phyloP scores from a whole-genome alignment of 345 rosid species.

The Salix udensis region DNA sequence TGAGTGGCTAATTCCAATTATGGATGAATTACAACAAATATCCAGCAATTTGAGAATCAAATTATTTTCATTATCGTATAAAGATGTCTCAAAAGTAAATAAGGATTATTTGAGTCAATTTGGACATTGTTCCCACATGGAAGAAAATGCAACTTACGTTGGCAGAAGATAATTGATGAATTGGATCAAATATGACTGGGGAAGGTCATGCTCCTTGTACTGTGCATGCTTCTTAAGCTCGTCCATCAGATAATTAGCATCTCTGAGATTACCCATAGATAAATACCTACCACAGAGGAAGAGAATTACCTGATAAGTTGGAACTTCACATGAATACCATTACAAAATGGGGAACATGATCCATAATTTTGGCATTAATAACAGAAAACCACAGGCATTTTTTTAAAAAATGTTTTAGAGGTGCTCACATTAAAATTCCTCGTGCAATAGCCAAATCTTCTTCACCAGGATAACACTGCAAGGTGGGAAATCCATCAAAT shows the following conservation, averaged over 20 bases:
- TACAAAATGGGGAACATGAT: not conserved
- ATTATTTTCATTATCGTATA: not conserved
- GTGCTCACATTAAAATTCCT: slow-evolving; percentile 66
- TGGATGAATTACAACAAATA: not conserved
- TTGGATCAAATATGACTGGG: slow-evolving; percentile 62
- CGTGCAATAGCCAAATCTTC: slow-evolving; percentile 90
- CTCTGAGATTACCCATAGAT: slow-evolving; percentile 76
- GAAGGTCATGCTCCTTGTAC: slow-evolving; percentile 47
- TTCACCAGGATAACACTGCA: slow-evolving; percentile 99
- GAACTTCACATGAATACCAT: not conserved
- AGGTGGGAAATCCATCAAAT: slow-evolving; percentile 13
- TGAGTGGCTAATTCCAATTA: not conserved
- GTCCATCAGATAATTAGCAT: slow-evolving; percentile 71
- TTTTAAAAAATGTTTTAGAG: slow-evolving; percentile 1
- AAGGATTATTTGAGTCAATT: not conserved
- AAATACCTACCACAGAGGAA: slow-evolving; percentile 52
- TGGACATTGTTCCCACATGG: not conserved
- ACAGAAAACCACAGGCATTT: not conserved
- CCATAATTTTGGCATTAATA: not conserved
- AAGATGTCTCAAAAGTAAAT: not conserved
- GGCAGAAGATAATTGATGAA: slow-evolving; percentile 58
- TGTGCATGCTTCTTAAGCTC: slow-evolving; percentile 70
- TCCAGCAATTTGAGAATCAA: not conserved
- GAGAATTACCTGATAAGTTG: slow-evolving; percentile 5
- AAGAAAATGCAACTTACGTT: slow-evolving; percentile 45